Percentiles rank a stretch among this genome's conserved stretches.
phyloP scores from a whole-genome alignment of 352 stramenopile genomes.

The Phytophthora cactorum region DNA sequence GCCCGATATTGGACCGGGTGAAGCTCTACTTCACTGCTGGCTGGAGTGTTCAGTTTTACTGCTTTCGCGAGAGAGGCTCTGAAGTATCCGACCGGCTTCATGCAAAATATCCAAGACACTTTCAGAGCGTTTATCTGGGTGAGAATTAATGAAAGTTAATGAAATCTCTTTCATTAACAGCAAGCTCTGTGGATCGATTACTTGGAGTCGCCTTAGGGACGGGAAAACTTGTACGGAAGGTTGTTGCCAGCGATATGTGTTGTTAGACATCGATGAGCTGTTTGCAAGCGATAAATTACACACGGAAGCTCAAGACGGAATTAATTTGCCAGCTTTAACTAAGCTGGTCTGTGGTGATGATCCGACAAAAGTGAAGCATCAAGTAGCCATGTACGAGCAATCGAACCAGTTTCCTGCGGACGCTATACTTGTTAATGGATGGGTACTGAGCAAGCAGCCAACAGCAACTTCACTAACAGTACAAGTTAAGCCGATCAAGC shows the following conservation, averaged over 20 bases:
- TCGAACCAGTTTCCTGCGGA: neutral
- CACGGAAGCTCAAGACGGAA: neutral
- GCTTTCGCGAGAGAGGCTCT: conserved; percentile 1
- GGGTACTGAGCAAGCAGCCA: neutral
- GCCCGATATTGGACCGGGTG: neutral
- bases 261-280: neutral
- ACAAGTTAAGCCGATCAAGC: neutral
- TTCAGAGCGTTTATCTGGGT: conserved; percentile 4
- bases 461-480: neutral
- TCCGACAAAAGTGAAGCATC: neutral
- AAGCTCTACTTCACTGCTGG: conserved; percentile 3
- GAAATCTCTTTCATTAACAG: neutral
- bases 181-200: neutral
- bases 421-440: neutral
- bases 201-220: neutral
- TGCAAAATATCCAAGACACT: conserved; percentile 6
- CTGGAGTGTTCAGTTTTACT: neutral
- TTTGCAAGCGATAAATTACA: neutral
- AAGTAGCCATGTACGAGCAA: neutral
- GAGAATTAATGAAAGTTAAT: conserved; percentile 1
- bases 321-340: conserved; percentile 1
- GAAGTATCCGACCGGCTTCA: conserved; percentile 1
- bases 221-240: neutral
- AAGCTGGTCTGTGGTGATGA: neutral
- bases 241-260: neutral